Percentiles rank a stretch among this genome's conserved stretches.
phyloP scores from a whole-genome alignment of 805 yeast genomes.

The Jamesozyma hellenica region DNA sequence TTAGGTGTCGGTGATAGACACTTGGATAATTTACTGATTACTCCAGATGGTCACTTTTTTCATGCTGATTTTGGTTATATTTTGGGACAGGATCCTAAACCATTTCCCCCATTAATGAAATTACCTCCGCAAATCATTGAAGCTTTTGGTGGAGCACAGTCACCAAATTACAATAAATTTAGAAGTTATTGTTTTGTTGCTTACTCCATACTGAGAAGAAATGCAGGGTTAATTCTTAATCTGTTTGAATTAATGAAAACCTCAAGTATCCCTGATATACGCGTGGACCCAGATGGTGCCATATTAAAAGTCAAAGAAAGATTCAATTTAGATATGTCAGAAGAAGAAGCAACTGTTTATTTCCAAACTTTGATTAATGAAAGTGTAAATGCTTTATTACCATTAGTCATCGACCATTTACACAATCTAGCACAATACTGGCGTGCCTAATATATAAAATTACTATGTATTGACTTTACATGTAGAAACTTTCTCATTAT shows the following conservation, averaged over 20 bases:
- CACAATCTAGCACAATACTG: constrained; percentile 97
- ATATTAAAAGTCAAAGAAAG: constrained; percentile 88
- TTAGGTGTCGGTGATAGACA: constrained; percentile 97
- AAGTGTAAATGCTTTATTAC: constrained; percentile 85
- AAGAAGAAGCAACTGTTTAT: constrained; percentile 90
- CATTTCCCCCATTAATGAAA: constrained; percentile 97
- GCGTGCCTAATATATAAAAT: constrained; percentile 45
- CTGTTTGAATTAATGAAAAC: constrained; percentile 89
- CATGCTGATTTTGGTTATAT: constrained; percentile 98
- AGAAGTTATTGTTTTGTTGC: constrained; percentile 92
- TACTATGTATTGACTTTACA: too few species aligned
- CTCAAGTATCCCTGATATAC: constrained; percentile 84
- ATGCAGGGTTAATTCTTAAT: constrained; percentile 81
- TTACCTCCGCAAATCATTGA: constrained; percentile 93
- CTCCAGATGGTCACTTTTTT: constrained; percentile 81
- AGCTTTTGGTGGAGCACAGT: constrained; percentile 91
- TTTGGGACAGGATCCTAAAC: constrained; percentile 94
- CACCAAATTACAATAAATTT: constrained; percentile 77
- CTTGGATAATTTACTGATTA: constrained; percentile 75
- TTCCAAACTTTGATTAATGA: constrained; percentile 91
- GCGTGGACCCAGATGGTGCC: constrained; percentile 74
- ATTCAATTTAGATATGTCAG: constrained; percentile 85
- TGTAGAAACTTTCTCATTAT: too few species aligned
- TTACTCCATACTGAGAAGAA: constrained; percentile 79
- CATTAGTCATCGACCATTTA: constrained; percentile 88